Evolutionary conservation across 306 rosid genomes (phyloP), one percentile per base, ranked within the genome.

Genomic region (Trichosanthes truncata): DNA sequence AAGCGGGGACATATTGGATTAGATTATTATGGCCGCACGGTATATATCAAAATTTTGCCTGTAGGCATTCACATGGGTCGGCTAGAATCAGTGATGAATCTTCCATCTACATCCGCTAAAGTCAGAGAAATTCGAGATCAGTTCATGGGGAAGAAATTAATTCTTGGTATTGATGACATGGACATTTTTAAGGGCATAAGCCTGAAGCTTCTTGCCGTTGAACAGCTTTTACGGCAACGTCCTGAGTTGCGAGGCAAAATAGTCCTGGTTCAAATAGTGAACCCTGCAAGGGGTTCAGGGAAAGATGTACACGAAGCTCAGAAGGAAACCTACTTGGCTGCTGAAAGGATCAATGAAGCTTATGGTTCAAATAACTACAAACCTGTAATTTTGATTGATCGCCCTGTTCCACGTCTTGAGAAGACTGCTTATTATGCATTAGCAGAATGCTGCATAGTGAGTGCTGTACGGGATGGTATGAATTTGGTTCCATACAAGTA

Each of bases 1-100:
- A 79, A 67, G 82, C 60, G 82, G 77, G 82, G 82, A n/a, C 82
- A 79, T 59, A 67, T 79, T 65, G 82, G 82, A 67, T 77, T 79
- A 7, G 82, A 79, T 66, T 79, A 79, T 38, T 79, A 33, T 52
- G 82, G 82, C 36, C 82, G 82, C 36, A 79, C 82, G 25, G 82
- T 79, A 36, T 79, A 48, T 68, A 79, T 79, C 57, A 79, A 79
- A 52, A 79, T 79, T 67, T 12, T 79, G 49, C 82, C 82, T 67
- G 82, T 79, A 31, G 82, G 82, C 11, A 66, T 79, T 35, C 82
- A 79, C 82, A 79, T 79, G 77, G 82, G 82, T 14, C 66, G 82
- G 26, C 55, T 79, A 31, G 82, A 79, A 35, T 79, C 82, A 12
- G 82, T 79, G 60, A 79, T 79, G 82, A 79, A 79, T 52, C 76